Conservation (phyloP, 2,329 filamentous ascomycete species). For the Zalaria sp. region DNA sequence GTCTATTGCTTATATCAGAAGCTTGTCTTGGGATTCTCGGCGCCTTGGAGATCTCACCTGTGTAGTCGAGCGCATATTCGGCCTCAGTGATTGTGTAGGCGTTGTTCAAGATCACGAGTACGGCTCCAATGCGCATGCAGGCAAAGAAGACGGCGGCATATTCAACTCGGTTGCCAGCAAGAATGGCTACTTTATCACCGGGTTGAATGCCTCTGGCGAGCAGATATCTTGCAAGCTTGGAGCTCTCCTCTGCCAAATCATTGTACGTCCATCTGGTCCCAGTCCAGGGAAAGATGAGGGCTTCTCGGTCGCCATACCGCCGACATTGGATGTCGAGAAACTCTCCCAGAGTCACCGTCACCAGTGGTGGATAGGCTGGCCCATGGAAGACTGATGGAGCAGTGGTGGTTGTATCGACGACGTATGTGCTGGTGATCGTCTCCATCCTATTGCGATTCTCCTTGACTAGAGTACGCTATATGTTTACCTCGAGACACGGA, state of each 20-base stretch:
- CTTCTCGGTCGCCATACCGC: constrained; percentile 51
- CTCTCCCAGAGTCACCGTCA: constrained; percentile 59
- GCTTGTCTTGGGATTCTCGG: background rate
- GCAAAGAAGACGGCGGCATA: constrained; percentile 58
- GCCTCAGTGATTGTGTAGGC: constrained; percentile 65
- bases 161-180: constrained; percentile 50
- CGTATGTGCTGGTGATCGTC: constrained; percentile 3
- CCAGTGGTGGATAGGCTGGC: constrained; percentile 51
- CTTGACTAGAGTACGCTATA: background rate
- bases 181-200: constrained; percentile 60
- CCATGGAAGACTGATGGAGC: constrained; percentile 50
- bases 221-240: constrained; percentile 30
- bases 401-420: constrained; percentile 1
- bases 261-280: constrained; percentile 55
- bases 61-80: constrained; percentile 55
- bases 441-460: constrained; percentile 3
- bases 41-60: constrained; percentile 32
- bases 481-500: constrained; percentile 1
- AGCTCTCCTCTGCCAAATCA: constrained; percentile 24
- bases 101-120: constrained; percentile 66
- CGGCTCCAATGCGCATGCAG: constrained; percentile 36
- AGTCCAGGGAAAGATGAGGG: constrained; percentile 62
- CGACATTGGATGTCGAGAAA: constrained; percentile 57
- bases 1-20: constrained; percentile 27
- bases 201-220: constrained; percentile 51